Evolutionary conservation across 768 basidiomycete species (phyloP).

Genomic region (Lactifluus piperatus): DNA sequence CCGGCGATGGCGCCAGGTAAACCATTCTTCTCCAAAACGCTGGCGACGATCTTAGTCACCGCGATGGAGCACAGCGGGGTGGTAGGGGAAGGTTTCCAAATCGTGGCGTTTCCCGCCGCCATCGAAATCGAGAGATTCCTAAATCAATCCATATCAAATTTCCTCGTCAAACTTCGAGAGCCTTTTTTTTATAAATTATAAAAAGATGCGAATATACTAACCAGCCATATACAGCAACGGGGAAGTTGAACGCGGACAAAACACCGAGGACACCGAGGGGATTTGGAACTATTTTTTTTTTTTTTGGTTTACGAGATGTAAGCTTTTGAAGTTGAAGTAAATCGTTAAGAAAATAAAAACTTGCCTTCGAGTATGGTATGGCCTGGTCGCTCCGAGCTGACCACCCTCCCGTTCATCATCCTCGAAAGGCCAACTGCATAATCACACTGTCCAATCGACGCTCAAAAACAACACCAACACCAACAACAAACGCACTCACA

Average conservation of each 20-base stretch:
- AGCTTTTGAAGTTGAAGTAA: too few species aligned
- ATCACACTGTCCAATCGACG: slow-evolving; percentile 56
- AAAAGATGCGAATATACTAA: slow-evolving; percentile 29
- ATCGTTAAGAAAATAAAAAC: neutral
- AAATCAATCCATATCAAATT: neutral
- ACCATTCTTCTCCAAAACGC: slow-evolving; percentile 73
- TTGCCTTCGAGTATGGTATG: slow-evolving; percentile 86
- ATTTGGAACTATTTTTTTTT: slow-evolving; percentile 68
- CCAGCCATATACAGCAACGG: slow-evolving; percentile 91
- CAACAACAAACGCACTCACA: slow-evolving; percentile 38
- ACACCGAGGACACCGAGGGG: slow-evolving; percentile 68
- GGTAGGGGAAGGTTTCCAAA: slow-evolving; percentile 92
- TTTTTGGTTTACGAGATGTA: too few species aligned
- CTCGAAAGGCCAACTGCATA: slow-evolving; percentile 89
- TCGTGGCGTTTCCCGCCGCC: slow-evolving; percentile 83
- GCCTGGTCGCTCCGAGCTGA: slow-evolving; percentile 83
- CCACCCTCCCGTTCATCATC: slow-evolving; percentile 87
- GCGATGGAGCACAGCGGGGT: slow-evolving; percentile 91
- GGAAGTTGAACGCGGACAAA: slow-evolving; percentile 94
- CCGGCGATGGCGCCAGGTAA: slow-evolving; percentile 79
- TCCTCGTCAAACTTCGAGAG: neutral
- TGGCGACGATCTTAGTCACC: slow-evolving; percentile 73
- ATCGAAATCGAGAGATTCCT: slow-evolving; percentile 90
- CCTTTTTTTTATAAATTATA: too few species aligned
- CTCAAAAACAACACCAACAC: neutral